phyloP scores from a whole-genome alignment of 202 grass and related monocot genomes.

The Musa balbisiana region DNA sequence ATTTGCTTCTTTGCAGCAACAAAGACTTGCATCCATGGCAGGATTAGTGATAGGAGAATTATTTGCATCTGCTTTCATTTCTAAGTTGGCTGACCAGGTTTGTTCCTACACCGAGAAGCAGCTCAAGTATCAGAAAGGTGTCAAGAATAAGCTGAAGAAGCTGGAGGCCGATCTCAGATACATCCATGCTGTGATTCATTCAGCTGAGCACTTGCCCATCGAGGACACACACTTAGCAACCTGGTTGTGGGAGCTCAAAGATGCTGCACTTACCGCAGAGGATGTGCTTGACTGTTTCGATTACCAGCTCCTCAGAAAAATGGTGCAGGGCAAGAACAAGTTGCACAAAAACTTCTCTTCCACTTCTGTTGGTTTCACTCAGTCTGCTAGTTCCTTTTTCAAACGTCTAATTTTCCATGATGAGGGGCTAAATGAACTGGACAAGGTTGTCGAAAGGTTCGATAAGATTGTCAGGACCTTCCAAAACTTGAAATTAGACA shows the following conservation, averaged over 20 bases:
- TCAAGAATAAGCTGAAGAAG: slow-evolving; percentile 1
- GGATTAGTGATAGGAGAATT: background rate
- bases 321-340: background rate
- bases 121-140: background rate
- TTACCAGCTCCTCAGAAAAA: background rate
- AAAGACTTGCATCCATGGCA: background rate
- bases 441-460: background rate
- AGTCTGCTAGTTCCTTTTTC: background rate
- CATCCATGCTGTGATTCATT: background rate
- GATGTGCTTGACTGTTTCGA: background rate
- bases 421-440: background rate
- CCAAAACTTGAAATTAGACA: background rate
- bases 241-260: background rate
- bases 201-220: background rate
- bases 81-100: background rate
- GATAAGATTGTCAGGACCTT: background rate
- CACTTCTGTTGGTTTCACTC: background rate
- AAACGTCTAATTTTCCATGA: background rate
- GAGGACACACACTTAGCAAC: background rate
- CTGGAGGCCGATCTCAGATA: background rate
- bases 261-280: background rate
- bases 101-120: background rate
- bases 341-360: background rate
- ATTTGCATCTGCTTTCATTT: background rate
- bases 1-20: background rate